Percentiles rank a stretch among this genome's conserved stretches.
Conservation (phyloP, 2,329 filamentous ascomycete species). For the Ambrosiella beaveri region DNA sequence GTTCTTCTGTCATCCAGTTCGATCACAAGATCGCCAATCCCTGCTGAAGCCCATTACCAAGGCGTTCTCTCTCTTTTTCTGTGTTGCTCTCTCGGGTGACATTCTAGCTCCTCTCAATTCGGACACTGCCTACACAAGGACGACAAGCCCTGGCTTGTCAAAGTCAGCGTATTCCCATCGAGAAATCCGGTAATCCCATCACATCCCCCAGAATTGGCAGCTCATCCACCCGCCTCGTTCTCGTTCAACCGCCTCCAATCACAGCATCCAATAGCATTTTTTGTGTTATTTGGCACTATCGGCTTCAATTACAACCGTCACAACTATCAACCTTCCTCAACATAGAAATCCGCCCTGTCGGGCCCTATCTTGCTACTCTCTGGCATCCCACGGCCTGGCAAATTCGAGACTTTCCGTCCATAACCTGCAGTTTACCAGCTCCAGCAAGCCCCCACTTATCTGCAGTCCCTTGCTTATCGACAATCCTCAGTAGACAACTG, state of each 20-base stretch:
- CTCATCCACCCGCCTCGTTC: not conserved
- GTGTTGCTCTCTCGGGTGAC: not conserved
- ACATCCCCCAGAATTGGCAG: no score
- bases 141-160: not conserved
- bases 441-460: not conserved
- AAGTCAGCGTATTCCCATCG: not conserved
- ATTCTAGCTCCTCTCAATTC: not conserved
- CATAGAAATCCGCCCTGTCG: not conserved
- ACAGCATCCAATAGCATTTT: not conserved
- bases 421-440: not conserved
- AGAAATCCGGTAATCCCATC: not conserved
- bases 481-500: not conserved
- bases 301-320: not conserved
- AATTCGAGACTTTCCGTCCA: not conserved
- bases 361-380: not conserved
- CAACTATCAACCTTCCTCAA: not conserved
- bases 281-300: not conserved
- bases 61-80: not conserved
- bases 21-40: not conserved
- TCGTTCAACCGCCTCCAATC: not conserved
- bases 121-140: not conserved
- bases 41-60: not conserved
- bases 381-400: not conserved
- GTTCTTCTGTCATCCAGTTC: not conserved
- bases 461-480: not conserved